Conservation (phyloP, 306 rosid species). For the Quercus engelmannii region DNA sequence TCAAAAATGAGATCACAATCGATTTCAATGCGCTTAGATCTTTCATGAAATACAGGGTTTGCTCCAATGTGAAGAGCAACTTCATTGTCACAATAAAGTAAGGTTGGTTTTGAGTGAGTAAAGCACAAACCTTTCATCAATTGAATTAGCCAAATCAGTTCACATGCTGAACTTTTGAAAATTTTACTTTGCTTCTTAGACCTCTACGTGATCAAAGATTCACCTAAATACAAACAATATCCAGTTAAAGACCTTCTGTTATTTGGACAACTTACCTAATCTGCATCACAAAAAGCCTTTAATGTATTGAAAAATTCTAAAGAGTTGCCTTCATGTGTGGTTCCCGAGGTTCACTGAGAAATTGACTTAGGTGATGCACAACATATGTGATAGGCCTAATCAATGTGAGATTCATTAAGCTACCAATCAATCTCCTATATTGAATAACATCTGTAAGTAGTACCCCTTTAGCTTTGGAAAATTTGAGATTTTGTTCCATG, state of each 20-base stretch:
- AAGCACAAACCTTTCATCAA: neutral
- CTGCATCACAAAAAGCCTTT: too few species aligned
- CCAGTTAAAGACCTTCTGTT: neutral
- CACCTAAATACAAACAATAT: too few species aligned
- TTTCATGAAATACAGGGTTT: neutral
- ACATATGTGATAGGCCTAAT: neutral
- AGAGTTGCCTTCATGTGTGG: neutral
- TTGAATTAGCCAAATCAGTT: too few species aligned
- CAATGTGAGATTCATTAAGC: neutral
- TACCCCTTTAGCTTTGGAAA: neutral
- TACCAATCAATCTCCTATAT: neutral
- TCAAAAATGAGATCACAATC: neutral
- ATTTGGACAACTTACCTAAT: too few species aligned
- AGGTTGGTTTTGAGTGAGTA: neutral
- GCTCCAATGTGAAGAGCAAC: neutral
- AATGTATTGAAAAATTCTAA: neutral
- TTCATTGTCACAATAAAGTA: neutral
- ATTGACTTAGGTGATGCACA: neutral
- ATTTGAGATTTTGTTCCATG: neutral
- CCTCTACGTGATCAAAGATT: too few species aligned
- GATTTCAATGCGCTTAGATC: neutral
- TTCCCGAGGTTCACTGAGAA: neutral
- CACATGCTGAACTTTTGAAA: neutral
- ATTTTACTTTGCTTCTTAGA: too few species aligned
- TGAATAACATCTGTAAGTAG: neutral